A percentile compares a stretch with the other conserved stretches of the same genome.
Evolutionary conservation across 2,329 filamentous ascomycete genomes (phyloP).

Genomic region (Sclerotinia spermophila): DNA sequence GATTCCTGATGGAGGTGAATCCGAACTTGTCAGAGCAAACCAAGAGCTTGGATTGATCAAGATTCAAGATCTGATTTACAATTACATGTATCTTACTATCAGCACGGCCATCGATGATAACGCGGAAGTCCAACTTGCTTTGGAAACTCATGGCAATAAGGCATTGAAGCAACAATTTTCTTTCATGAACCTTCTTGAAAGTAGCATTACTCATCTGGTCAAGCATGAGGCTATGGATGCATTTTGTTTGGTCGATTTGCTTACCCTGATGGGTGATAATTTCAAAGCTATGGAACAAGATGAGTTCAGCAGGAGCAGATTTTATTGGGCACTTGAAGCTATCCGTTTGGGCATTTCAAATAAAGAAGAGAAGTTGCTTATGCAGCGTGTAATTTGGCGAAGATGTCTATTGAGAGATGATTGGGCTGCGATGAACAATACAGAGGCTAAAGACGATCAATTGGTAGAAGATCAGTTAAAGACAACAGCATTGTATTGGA

Average conservation of each 20-base stretch:
- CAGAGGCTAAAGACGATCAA: conserved; percentile 67
- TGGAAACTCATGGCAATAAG: conserved; percentile 54
- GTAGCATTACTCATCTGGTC: conserved; percentile 66
- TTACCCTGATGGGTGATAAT: conserved; percentile 65
- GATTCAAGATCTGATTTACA: conserved; percentile 76
- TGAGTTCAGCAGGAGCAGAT: conserved; percentile 56
- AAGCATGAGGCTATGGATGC: conserved; percentile 68
- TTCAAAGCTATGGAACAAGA: conserved; percentile 41
- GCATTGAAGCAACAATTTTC: conserved; percentile 59
- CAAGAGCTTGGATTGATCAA: conserved; percentile 47
- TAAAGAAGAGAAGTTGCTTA: conserved; percentile 54
- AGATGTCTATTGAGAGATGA: conserved; percentile 79
- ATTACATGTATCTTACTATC: conserved; percentile 65
- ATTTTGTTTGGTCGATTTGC: conserved; percentile 63
- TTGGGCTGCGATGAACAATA: conserved; percentile 78
- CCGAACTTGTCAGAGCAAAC: conserved; percentile 35
- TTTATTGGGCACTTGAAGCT: conserved; percentile 53
- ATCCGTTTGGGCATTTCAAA: conserved; percentile 47
- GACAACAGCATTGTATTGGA: conserved; percentile 65
- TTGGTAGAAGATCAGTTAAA: conserved; percentile 60
- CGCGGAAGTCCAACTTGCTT: conserved; percentile 71
- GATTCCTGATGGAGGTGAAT: conserved; percentile 36
- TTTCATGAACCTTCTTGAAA: conserved; percentile 67
- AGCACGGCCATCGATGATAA: conserved; percentile 72
- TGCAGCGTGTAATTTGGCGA: conserved; percentile 74